Evolutionary conservation across 148 eudicot genomes (phyloP), one percentile per base, ranked within the genome.

Genomic region (Fagopyrum tataricum): DNA sequence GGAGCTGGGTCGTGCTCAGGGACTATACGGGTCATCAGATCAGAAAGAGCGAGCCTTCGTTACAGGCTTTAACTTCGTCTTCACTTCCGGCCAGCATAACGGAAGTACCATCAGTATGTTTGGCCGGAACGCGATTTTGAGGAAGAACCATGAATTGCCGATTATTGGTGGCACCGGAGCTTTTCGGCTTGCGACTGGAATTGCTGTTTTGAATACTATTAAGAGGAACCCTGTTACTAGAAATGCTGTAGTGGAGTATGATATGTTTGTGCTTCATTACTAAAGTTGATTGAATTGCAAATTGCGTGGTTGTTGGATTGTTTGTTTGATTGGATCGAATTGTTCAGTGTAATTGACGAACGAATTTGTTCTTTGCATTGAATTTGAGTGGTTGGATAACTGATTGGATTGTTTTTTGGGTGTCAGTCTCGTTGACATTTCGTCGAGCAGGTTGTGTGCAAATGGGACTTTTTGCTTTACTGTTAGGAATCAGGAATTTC

Each of bases 1-100:
- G 26, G 72, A 70, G 52, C 26, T 70, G n/a, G 72, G 72, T 15
- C 72, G 72, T 31, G 72, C 72, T 10, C 72, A 70, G 72, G 72
- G 72, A 2, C 3, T 70, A 2, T 70, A 70, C 52, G 72, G 72
- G 26, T 70, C 72, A 7, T 70, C 72, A 14, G 72, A 70, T 6
- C 72, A 70, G 26, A 70, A 70, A 7, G 72, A 70, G 44, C 72
- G 48, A 37, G 72, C 72, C 5, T 70, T 42, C 15, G 24, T 70
- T 7, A 70, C 72, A 26, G 72, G 31, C 21, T 51, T 70, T 1
- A 70, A 43, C 6, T 70, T 70, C 72, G 52, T 46, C 39, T 70
- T 70, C 72, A 44, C 72, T 2, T 11, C 26, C 0, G 72, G 72
- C 4, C 26, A 12, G 48, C 44, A 42, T 31, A 70, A 70, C 15